Evolutionary conservation across 2,329 filamentous ascomycete species (phyloP), one percentile per base, ranked within the genome.

Genomic region (Colletotrichum cereale): DNA sequence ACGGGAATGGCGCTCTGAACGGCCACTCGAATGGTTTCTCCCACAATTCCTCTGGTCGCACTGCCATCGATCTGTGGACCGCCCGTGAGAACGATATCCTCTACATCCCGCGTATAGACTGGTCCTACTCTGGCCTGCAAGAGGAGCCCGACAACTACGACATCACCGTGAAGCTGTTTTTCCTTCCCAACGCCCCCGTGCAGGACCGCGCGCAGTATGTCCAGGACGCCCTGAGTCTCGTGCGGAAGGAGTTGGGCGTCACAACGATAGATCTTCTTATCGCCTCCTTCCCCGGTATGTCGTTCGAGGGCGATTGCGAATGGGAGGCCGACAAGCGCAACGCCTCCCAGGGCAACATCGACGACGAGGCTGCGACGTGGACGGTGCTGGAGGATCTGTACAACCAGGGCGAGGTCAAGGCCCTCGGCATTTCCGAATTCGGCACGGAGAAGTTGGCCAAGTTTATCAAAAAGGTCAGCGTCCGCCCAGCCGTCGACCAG

Each of bases 121-220:
- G 92, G 86, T 85, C 89, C 16, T 84, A 88, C 38, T 90, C 89
- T 5, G 92, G 92, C 0, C 85, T 99, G 56, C 86, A 90, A 40
- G 96, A 99, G 79, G 95, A 97, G 75, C 86, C 92, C 34, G 86
- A 88, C 71, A 91, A 95, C 75, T 99, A 99, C 84, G 95, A 98
- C 79, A 95, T 98, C 78, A 98, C 96, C 0, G 92, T 96, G 73
- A 99, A 99, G 83, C 84, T 99, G 29, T 99, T 99, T 85, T 97
- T 96, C 82, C 87, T 98, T 36, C 92, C 94, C 1, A 89, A 88
- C 24, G 89, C 93, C 64, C 86, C 91, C 12, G 83, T 89, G 2
- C 86, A 87, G 24, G 84, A 90, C 74, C 90, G 96, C 71, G 89
- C 88, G 75, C 85, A 86, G 66, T 92, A 97, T 79, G 92, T 93